phyloP scores from a whole-genome alignment of 331 rosid genomes.

The Quercus lobata region DNA sequence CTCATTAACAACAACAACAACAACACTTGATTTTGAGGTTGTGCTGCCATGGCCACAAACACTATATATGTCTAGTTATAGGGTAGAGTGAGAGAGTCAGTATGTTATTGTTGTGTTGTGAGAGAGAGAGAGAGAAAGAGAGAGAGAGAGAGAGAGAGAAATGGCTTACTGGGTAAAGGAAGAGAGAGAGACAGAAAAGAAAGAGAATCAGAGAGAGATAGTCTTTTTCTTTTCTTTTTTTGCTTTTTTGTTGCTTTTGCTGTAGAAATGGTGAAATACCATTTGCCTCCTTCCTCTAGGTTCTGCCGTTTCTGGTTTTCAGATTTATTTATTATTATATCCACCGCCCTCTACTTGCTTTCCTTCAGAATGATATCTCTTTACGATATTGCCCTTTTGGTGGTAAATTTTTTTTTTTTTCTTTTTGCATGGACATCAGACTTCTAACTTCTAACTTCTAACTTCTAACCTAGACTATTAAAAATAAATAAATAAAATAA shows the following conservation, averaged over 20 bases:
- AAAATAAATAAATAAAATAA: too few relatives aligned
- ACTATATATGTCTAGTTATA: constrained; percentile 18
- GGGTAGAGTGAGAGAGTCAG: not conserved
- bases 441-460: too few relatives aligned
- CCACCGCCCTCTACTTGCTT: too few relatives aligned
- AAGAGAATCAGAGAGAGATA: not conserved
- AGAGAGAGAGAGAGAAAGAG: not conserved
- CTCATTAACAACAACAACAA: not conserved
- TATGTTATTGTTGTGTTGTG: too few relatives aligned
- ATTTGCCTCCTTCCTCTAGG: too few relatives aligned
- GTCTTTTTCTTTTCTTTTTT: not conserved
- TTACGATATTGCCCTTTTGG: too few relatives aligned
- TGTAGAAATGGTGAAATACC: not conserved
- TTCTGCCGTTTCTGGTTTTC: too few relatives aligned
- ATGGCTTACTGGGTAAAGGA: constrained; percentile 49
- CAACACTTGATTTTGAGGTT: not conserved
- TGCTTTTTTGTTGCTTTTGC: not conserved
- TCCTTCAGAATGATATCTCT: too few relatives aligned
- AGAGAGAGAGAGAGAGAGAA: constrained; percentile 28
- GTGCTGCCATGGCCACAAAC: constrained; percentile 45
- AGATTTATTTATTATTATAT: too few relatives aligned
- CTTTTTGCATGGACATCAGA: too few relatives aligned
- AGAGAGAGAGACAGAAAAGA: constrained; percentile 33
- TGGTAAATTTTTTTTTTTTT: too few relatives aligned
- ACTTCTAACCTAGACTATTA: too few relatives aligned